Base-by-base conservation (phyloP, 306 rosid genomes). In the Quercus robur region DNA sequence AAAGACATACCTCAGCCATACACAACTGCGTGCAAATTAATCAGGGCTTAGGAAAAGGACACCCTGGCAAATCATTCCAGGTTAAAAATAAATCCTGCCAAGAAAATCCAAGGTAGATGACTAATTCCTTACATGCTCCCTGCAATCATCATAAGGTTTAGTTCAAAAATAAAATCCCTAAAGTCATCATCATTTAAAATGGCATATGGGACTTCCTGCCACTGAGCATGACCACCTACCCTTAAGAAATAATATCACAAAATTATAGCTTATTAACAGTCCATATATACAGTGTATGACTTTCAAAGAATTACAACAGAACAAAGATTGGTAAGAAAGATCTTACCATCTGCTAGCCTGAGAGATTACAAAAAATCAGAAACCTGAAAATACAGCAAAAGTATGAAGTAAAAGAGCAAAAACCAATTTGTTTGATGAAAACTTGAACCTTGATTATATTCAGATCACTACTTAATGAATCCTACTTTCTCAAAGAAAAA, bases 161-260 rank as follows among this genome's bases (percentile, higher is more conserved):
- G 56, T 81, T 75, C 75, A 66, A 38, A 70, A 49, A 77, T 49
- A n/a, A 54, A 69, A 87, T 78, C 68, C 76, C 62, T 76, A 28
- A 76, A 78, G 78, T 75, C 70, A 69, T 68, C 30, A 75, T 76
- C 78, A 75, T 75, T 70, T 46, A 71, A 5, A 78, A 78, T 56
- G 38, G 69, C 20, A 71, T 74, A 58, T 73, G 64, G 56, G 58
- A 41, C 21, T 78, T 62, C 77, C 80, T 26, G 56, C 57, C 46
- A 33, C 14, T 17, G 11, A 20, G 52, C 70, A 68, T 70, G 66
- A 59, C 72, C 82, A 71, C 77, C 51, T 84, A 25, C 14, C n/a
- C 71, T 5, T 18, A 19, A 1, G 20, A 67, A 67, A 35, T 18
- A 4, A 33, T 17, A 67, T 18, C 38, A 64, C n/a, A 67, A 67